Base-by-base conservation (phyloP, 495 filamentous ascomycete genomes). In the Podospora australis region DNA sequence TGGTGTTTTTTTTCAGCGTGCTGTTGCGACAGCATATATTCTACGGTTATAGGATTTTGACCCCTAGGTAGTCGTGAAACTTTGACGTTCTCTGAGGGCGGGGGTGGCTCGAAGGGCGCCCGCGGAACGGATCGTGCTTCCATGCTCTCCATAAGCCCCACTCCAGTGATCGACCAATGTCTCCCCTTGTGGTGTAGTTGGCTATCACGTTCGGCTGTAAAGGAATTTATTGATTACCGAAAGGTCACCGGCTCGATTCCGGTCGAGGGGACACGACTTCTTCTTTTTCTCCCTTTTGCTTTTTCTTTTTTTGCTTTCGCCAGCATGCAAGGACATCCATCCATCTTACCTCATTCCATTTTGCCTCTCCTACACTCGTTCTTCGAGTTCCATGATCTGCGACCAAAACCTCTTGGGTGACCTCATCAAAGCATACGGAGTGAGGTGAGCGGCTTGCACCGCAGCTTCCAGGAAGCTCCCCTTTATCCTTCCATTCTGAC, bases 161-260 rank as follows among this genome's bases (percentile, higher is more conserved):
- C 16, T 20, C 22, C 2, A 2, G 25, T 28, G 10, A 39, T 32
- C 29, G 32, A 47, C 25, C 17, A 44, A 43, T 13, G 44, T 41
- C 53, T 44, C 55, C 49, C 55, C 51, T 54, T 58, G 55, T 58
- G 55, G 55, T 58, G 55, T 54, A 58, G 55, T 58, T 58, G 55
- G 55, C 50, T 58, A 58, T 58, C 55, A 58, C 55, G 55, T 58
- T 58, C 55, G 51, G 50, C 55, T 58, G 55, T 54, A 58, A 58
- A 48, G 25, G 55, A 11, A 35, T 46, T 50, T 46, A 48, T 49
- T 45, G 45, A 57, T n/a, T 53, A 57, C 49, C 55, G 55, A 57
- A 57, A 57, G 55, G 51, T 54, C 51, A 54, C 51, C 51, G 51
- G 51, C 51, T 54, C 51, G 51, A 54, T 54, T 54, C 51, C 54